Conservation (phyloP, 2,329 filamentous ascomycete species). For the Incumbomyces lentus region DNA sequence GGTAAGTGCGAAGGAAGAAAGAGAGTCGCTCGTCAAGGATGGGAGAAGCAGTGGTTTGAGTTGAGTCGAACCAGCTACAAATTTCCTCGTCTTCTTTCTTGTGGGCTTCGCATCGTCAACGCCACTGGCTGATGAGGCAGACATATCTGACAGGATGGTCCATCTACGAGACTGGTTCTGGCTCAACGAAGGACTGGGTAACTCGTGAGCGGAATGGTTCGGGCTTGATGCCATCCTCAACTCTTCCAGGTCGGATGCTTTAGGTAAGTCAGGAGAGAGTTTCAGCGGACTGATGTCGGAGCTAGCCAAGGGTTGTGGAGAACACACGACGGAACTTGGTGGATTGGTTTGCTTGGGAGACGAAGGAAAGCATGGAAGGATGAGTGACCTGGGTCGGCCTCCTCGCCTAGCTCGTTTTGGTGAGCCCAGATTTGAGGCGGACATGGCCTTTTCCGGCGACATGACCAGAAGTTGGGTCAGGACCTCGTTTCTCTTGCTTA, state of each 20-base stretch:
- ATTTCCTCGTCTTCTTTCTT: constrained; percentile 26
- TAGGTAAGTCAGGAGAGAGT: neutral
- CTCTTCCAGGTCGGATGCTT: neutral
- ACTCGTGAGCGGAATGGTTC: neutral
- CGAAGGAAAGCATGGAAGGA: constrained; percentile 21
- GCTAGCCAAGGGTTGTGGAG: neutral
- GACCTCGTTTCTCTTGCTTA: constrained; percentile 28
- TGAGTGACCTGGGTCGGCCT: constrained; percentile 24
- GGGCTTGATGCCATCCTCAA: neutral
- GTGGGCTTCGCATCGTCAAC: constrained; percentile 4
- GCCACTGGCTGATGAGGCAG: constrained; percentile 6
- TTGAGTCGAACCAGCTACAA: constrained; percentile 27
- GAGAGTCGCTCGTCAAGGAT: constrained; percentile 17
- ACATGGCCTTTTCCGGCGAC: constrained; percentile 22
- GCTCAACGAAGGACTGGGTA: neutral
- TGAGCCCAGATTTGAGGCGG: constrained; percentile 15
- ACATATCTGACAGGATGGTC: constrained; percentile 4
- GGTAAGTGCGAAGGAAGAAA: constrained; percentile 11
- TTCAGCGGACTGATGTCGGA: constrained; percentile 4
- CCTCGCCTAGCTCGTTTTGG: constrained; percentile 16
- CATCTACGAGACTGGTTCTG: neutral
- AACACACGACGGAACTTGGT: neutral
- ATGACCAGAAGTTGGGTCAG: constrained; percentile 28
- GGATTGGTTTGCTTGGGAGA: constrained; percentile 14
- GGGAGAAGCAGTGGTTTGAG: constrained; percentile 28